Percentiles rank a stretch among this genome's conserved stretches.
These are phyloP conservation scores for Thalia dealbata DNA, from an alignment of 176 grass and related monocot genomes.

Conservation along the genomic window DNA sequence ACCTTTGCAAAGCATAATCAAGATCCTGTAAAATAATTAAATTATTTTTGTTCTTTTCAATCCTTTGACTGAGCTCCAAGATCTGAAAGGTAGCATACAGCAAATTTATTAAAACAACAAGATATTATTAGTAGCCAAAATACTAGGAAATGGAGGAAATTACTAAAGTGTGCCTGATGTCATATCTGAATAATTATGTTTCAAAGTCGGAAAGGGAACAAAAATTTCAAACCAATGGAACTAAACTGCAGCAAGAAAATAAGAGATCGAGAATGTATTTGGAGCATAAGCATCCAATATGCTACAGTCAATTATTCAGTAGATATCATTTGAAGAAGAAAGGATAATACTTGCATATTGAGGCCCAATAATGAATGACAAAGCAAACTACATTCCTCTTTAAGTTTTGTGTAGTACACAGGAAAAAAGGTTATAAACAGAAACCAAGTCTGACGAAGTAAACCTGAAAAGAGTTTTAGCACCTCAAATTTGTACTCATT, in stretches of 20 bases:
- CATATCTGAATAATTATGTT: not conserved
- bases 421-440: not conserved
- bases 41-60: constrained; percentile 30
- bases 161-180: not conserved
- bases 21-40: constrained; percentile 41
- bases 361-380: not conserved
- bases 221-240: not conserved
- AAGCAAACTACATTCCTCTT: not conserved
- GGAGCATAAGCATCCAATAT: not conserved
- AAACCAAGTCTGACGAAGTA: not conserved
- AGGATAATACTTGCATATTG: not conserved
- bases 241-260: not conserved
- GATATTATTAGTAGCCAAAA: not conserved
- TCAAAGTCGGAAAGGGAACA: not conserved
- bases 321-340: not conserved
- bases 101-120: not conserved
- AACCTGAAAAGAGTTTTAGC: not conserved
- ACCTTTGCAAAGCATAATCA: constrained; percentile 43
- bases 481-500: constrained; percentile 46
- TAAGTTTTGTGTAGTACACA: not conserved
- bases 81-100: constrained; percentile 22
- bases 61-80: constrained; percentile 45
- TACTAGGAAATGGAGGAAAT: constrained; percentile 1
- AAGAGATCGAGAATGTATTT: not conserved
- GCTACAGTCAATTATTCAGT: not conserved